phyloP scores from a whole-genome alignment of 1,139 yeast genomes.

The Tardiomyces blankii region DNA sequence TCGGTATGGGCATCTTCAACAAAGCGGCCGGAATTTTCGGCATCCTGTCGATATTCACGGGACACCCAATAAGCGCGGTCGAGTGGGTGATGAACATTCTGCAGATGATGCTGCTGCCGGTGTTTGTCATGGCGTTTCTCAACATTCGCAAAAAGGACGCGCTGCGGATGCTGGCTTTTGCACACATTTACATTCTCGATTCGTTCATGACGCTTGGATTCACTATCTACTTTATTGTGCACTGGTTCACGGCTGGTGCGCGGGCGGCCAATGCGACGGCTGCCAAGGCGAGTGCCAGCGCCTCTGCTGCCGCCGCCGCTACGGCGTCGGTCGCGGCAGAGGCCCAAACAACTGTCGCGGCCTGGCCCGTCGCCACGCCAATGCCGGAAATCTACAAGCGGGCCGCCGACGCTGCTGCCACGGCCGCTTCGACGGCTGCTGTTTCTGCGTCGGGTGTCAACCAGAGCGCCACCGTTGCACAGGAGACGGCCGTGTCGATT shows the following conservation, averaged over 20 bases:
- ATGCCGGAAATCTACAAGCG: neutral
- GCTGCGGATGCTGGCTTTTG: slow-evolving; percentile 45
- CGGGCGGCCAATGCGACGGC: slow-evolving; percentile 8
- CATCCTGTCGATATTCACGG: slow-evolving; percentile 68
- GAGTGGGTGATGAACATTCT: slow-evolving; percentile 76
- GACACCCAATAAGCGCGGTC: slow-evolving; percentile 72
- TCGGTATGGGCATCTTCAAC: slow-evolving; percentile 73
- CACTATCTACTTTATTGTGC: slow-evolving; percentile 59
- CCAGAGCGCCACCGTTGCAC: slow-evolving; percentile 57
- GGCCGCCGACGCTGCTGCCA: slow-evolving; percentile 4
- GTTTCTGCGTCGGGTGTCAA: slow-evolving; percentile 8
- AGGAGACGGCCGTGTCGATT: slow-evolving; percentile 63
- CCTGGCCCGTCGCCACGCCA: neutral
- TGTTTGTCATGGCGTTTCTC: slow-evolving; percentile 51
- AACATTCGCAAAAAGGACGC: slow-evolving; percentile 39
- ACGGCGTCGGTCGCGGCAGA: slow-evolving; percentile 3
- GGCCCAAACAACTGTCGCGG: slow-evolving; percentile 6
- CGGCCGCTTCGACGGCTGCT: slow-evolving; percentile 11
- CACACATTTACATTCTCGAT: slow-evolving; percentile 55
- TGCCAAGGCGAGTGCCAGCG: slow-evolving; percentile 4
- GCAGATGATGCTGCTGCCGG: slow-evolving; percentile 53
- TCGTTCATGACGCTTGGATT: slow-evolving; percentile 55
- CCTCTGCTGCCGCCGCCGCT: slow-evolving; percentile 3
- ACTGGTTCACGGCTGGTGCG: slow-evolving; percentile 58
- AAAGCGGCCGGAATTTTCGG: slow-evolving; percentile 90